A percentile compares a stretch with the other conserved stretches of the same genome.
phyloP scores from a whole-genome alignment of 352 stramenopile genomes.

The Phytophthora lateralis region DNA sequence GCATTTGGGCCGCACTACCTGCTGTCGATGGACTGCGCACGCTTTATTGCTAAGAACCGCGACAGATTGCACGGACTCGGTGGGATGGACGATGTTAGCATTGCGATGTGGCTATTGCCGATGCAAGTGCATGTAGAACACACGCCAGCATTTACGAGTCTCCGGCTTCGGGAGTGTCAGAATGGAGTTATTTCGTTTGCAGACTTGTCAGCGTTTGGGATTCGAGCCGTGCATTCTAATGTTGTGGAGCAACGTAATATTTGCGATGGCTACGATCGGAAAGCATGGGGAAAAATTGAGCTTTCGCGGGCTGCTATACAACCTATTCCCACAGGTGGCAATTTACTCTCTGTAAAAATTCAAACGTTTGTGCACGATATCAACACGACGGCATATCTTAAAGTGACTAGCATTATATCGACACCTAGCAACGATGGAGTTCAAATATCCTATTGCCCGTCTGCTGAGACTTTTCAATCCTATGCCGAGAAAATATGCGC shows the following conservation, averaged over 20 bases:
- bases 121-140: constrained; percentile 53
- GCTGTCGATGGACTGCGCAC: constrained; percentile 49
- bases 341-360: constrained; percentile 15
- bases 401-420: constrained; percentile 20
- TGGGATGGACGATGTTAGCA: constrained; percentile 57
- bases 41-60: constrained; percentile 49
- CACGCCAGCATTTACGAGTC: constrained; percentile 13
- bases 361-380: constrained; percentile 33
- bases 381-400: constrained; percentile 2
- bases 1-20: constrained; percentile 56
- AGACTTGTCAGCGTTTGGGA: constrained; percentile 42
- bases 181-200: constrained; percentile 46
- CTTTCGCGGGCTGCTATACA: not conserved
- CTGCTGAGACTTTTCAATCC: constrained; percentile 10
- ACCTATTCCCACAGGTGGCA: not conserved
- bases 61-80: constrained; percentile 31
- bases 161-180: constrained; percentile 28
- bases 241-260: constrained; percentile 18
- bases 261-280: constrained; percentile 32
- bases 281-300: constrained; percentile 25
- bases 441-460: constrained; percentile 20
- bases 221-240: constrained; percentile 58
- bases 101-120: constrained; percentile 62
- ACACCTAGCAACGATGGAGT: not conserved
- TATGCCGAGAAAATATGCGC: constrained; percentile 23